These are phyloP conservation scores for Sicyos baderoa DNA, from an alignment of 306 rosid genomes.

Conservation along the genomic window DNA sequence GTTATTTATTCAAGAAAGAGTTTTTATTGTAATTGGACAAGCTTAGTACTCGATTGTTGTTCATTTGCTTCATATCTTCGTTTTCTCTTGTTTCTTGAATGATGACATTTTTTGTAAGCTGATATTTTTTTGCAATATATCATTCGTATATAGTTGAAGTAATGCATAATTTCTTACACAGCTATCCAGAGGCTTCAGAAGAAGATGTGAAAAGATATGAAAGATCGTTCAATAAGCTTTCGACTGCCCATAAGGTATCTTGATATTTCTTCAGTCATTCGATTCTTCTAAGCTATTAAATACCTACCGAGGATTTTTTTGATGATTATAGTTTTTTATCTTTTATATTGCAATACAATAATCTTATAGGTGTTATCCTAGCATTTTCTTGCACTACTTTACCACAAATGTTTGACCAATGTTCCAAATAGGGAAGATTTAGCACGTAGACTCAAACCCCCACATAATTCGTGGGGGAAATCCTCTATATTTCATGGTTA, in stretches of 20 bases:
- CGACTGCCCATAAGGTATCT: slow-evolving; percentile 75
- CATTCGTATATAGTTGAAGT: neutral
- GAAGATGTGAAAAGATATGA: slow-evolving; percentile 82
- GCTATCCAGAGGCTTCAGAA: slow-evolving; percentile 91
- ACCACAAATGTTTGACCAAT: neutral
- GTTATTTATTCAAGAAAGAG: neutral
- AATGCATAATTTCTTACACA: slow-evolving; percentile 24
- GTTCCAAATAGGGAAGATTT: neutral
- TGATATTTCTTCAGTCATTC: neutral
- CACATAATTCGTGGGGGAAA: neutral
- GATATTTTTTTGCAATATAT: neutral
- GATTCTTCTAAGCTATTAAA: neutral
- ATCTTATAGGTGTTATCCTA: no score
- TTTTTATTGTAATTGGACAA: neutral
- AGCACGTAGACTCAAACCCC: neutral
- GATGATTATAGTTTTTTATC: no score
- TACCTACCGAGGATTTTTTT: neutral
- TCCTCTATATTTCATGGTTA: neutral
- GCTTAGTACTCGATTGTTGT: neutral
- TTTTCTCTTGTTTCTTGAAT: neutral
- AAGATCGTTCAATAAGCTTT: slow-evolving; percentile 66
- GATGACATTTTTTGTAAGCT: neutral
- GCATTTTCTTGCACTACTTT: neutral
- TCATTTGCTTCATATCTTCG: neutral
- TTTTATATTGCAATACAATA: no score